Percentiles rank a stretch among this genome's conserved stretches.
Evolutionary conservation across 495 filamentous ascomycete species (phyloP).

Genomic region (Tuber borchii): DNA sequence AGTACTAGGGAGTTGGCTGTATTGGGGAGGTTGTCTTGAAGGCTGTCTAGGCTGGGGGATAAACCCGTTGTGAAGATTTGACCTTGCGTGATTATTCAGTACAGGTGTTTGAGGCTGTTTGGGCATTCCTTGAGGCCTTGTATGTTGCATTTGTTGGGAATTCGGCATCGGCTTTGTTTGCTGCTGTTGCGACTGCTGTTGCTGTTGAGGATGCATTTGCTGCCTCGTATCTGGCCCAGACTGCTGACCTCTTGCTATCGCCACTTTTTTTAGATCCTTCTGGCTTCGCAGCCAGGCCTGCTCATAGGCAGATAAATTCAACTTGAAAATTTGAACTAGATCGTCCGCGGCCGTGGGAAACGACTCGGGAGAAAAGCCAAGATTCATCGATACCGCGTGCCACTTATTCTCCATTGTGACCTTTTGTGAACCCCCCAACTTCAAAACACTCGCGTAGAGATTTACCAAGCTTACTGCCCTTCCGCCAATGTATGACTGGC

Average conservation of each 20-base stretch:
- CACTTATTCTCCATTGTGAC: slow-evolving; percentile 63
- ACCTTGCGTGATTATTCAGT: slow-evolving; percentile 38
- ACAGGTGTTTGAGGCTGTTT: slow-evolving; percentile 30
- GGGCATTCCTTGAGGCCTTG: slow-evolving; percentile 47
- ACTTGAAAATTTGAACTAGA: slow-evolving; percentile 63
- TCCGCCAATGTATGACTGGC: slow-evolving; percentile 61
- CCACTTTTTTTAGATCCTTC: slow-evolving; percentile 54
- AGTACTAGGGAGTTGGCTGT: slow-evolving; percentile 32
- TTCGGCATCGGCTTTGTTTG: slow-evolving; percentile 40
- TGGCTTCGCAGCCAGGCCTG: slow-evolving; percentile 59
- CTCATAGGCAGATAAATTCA: slow-evolving; percentile 68
- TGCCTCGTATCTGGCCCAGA: slow-evolving; percentile 42
- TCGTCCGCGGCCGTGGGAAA: slow-evolving; percentile 60
- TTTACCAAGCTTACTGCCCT: slow-evolving; percentile 64
- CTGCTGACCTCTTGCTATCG: slow-evolving; percentile 46
- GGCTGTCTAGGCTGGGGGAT: slow-evolving; percentile 28
- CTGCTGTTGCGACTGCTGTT: slow-evolving; percentile 45
- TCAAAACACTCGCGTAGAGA: slow-evolving; percentile 68
- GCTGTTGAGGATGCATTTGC: slow-evolving; percentile 45
- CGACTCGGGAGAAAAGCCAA: slow-evolving; percentile 63
- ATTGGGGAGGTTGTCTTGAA: slow-evolving; percentile 27
- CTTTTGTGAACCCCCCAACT: slow-evolving; percentile 70
- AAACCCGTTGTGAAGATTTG: slow-evolving; percentile 37
- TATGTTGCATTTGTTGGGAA: slow-evolving; percentile 44
- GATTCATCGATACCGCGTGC: slow-evolving; percentile 59